Percentiles rank a stretch among this genome's conserved stretches.
phyloP scores from a whole-genome alignment of 805 yeast species.

The Saccharomycopsis fibuligera region DNA sequence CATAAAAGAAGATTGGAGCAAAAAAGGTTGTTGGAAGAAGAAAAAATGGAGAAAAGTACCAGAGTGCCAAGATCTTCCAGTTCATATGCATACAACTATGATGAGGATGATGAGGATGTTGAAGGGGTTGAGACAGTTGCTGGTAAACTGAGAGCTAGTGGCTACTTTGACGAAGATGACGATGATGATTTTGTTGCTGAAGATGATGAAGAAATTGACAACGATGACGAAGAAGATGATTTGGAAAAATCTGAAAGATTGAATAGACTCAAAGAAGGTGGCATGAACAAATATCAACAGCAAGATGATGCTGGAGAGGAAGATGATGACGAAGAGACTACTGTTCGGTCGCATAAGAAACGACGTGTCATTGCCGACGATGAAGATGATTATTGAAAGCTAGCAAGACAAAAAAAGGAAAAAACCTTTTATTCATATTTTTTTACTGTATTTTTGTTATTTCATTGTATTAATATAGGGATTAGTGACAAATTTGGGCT shows the following conservation, averaged over 20 bases:
- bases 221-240: constrained; percentile 23
- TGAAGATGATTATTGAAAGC: constrained; percentile 5
- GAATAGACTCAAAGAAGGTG: constrained; percentile 17
- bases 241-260: constrained; percentile 23
- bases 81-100: constrained; percentile 2
- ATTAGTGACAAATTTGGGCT: too few species aligned
- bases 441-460: too few species aligned
- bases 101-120: constrained; percentile 15
- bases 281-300: constrained; percentile 8
- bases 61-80: constrained; percentile 1
- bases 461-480: too few species aligned
- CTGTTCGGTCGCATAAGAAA: constrained; percentile 11
- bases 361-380: constrained; percentile 21
- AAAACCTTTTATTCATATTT: too few species aligned
- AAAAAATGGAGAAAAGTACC: constrained; percentile 10
- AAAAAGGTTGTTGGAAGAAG: constrained; percentile 26
- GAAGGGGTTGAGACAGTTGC: constrained; percentile 7
- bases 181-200: constrained; percentile 22
- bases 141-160: constrained; percentile 1
- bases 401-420: too few species aligned
- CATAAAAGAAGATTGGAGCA: constrained; percentile 59
- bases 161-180: constrained; percentile 21
- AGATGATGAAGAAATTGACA: constrained; percentile 21
- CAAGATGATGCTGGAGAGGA: constrained; percentile 12
- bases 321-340: constrained; percentile 8